phyloP scores from a whole-genome alignment of 2,329 filamentous ascomycete genomes.

The Aureobasidium melanogenum region DNA sequence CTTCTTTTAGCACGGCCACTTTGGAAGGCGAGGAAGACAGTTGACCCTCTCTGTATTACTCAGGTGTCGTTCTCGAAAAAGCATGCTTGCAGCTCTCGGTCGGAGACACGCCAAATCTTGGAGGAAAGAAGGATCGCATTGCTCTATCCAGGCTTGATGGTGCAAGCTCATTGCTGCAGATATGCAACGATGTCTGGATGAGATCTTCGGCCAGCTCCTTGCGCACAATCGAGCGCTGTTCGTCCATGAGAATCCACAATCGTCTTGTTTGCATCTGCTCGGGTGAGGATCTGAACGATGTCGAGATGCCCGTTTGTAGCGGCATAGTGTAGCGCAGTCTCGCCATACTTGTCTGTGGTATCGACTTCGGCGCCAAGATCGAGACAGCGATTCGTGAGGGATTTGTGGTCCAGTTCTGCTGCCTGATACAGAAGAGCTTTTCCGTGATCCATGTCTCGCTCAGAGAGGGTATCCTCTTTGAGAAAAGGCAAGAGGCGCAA shows the following conservation, averaged over 20 bases:
- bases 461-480: too few species aligned
- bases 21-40: neutral
- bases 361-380: neutral
- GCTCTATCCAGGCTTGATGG: neutral
- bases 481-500: too few species aligned
- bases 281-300: neutral
- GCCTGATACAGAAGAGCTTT: too few species aligned
- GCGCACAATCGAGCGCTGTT: neutral
- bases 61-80: neutral
- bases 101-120: neutral
- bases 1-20: neutral
- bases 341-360: neutral
- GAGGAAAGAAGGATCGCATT: neutral
- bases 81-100: neutral
- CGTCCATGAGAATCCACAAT: neutral
- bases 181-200: neutral
- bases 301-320: neutral
- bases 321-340: neutral
- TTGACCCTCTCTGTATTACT: neutral
- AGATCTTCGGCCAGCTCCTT: neutral
- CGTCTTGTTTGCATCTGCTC: neutral
- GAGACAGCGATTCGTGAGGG: too few species aligned
- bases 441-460: too few species aligned
- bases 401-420: too few species aligned
- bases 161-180: neutral